Evolutionary conservation across 2,329 filamentous ascomycete species (phyloP).

Genomic region (Penicillium carneum): DNA sequence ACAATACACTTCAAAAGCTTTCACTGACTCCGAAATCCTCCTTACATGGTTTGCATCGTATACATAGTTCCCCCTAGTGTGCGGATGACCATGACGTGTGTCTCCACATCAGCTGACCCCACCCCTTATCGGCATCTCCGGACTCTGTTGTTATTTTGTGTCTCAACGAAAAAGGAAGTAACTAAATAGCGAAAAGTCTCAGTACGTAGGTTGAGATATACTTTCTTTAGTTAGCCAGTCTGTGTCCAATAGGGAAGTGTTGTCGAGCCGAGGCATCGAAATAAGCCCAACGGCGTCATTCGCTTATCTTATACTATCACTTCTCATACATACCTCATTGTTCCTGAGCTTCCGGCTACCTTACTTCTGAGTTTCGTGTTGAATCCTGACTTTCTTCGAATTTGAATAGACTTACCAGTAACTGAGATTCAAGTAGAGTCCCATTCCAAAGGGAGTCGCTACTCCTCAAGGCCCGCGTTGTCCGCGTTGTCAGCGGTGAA

Average conservation of each 20-base stretch:
- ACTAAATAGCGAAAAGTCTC: not conserved
- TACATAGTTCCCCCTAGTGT: not conserved
- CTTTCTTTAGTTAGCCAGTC: not conserved
- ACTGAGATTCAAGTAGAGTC: not conserved
- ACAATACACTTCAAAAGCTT: not conserved
- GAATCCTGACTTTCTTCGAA: not conserved
- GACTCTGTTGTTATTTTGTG: not conserved
- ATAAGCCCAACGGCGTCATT: constrained; percentile 7
- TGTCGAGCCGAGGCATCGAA: not conserved
- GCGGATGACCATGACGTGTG: constrained; percentile 21
- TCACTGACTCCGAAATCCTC: not conserved
- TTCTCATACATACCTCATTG: constrained; percentile 23
- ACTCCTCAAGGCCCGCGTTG: not conserved
- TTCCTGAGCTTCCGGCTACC: constrained; percentile 14
- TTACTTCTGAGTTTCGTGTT: constrained; percentile 1
- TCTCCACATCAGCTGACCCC: constrained; percentile 24
- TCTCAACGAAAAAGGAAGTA: not conserved
- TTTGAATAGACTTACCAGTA: not conserved
- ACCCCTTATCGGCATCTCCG: constrained; percentile 17
- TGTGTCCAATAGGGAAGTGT: not conserved
- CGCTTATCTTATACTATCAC: constrained; percentile 18
- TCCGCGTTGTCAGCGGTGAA: constrained; percentile 17
- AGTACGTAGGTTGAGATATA: not conserved
- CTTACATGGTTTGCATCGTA: not conserved
- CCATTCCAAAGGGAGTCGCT: not conserved